Base-by-base conservation (phyloP, 75 land plant species). In the Adiantum capillusveneris region DNA sequence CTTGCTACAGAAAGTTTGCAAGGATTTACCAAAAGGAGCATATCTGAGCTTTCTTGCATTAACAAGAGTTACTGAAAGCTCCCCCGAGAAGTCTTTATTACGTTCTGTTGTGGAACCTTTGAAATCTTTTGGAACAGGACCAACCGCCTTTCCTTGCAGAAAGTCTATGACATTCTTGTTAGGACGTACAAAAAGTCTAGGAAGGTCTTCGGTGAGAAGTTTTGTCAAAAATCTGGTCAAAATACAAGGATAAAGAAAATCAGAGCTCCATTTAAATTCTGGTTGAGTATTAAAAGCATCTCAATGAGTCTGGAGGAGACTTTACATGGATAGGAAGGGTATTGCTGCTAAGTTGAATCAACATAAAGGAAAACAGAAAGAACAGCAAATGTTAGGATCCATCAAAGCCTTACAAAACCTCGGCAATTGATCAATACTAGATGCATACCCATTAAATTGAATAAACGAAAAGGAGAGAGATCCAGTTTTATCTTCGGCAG, bases 271-370 rank as follows among this genome's bases (percentile, higher is more conserved):
- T n/a, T n/a, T n/a, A n/a, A n/a, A n/a, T n/a, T n/a, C n/a, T n/a
- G n/a, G n/a, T 52, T 20, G 25, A 52, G 25, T 17, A 52, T 52
- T 52, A 19, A 52, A 20, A n/a, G n/a, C n/a, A n/a, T n/a, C n/a
- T n/a, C n/a, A n/a, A n/a, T n/a, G n/a, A n/a, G n/a, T n/a, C n/a
- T n/a, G 37, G 9, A 34, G 9, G 37, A 34, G 3, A 34, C 37
- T 83, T 87, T 79, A 92, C 98, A 78, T 74, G 66, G 95, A 89
- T 30, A 92, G 81, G 36, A 92, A 79, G 45, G 98, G 98, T 62
- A 88, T 80, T 20, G 95, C 98, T 92, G 94, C 48, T 29, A 42
- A 34, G 3, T 34, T 34, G 3, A 34, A 34, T 5, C n/a, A 46
- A 14, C 49, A 6, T 5, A 17, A 46, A 7, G 17, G 17, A n/a